Base-by-base conservation (phyloP, 164 flowering plant genomes). In the Amborella trichopoda region DNA sequence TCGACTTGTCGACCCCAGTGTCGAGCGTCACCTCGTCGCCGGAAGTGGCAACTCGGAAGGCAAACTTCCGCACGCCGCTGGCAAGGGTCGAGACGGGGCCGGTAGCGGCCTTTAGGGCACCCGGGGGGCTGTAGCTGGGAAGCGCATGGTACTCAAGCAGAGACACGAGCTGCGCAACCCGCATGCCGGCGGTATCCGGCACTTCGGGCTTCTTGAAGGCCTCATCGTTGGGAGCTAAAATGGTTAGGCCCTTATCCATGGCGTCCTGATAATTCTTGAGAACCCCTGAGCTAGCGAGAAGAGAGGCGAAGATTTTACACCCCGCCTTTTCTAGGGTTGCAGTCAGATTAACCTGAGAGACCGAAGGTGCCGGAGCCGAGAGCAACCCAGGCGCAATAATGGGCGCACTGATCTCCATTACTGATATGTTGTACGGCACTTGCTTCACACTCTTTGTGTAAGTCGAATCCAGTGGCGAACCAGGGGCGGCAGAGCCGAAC, bases 181-280 rank as follows among this genome's bases (percentile, higher is more conserved):
- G 60, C 44, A 86, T 70, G 60, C 69, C 76, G 38, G 50, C 60
- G 54, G 86, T 68, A 69, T 90, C 91, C 8, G 98, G 89, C 3
- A 61, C 57, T 6, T 62, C 81, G 2, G 24, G 39, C 1, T 66
- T 76, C 57, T 81, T 81, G 44, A 86, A 83, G 26, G 95, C 95
- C 54, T 75, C 87, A 46, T 90, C 98, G 26, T 42, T 45, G 4
- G 94, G 95, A 0, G 94, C 98, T 23, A 90, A 86, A 1, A 90
- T 14, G n/a, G 98, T 90, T 47, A 90, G 50, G 0, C 95, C 98
- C 38, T 81, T 80, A 1, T 37, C 75, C 2, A 63, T 24, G 2
- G 74, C 84, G 0, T 76, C 46, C 44, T 73, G 53, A 54, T 64
- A 90, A 1, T 58, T 63, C 50, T 81, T 86, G 24, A 81, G 3